Conservation (phyloP, 1,284 basidiomycete genomes). For the Cryptococcus sp. region DNA sequence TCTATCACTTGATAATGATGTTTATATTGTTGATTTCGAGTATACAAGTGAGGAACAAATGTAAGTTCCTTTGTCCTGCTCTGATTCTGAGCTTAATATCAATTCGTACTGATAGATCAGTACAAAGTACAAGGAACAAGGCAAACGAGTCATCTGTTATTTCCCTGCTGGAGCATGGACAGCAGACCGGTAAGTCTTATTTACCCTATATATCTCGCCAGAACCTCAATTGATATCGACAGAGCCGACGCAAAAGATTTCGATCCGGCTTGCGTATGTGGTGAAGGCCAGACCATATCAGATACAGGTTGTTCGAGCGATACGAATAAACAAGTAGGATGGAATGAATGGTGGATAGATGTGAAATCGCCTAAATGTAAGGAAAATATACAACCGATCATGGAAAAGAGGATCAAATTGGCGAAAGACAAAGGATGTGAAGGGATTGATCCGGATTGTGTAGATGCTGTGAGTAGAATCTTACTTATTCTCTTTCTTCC, state of each 20-base stretch:
- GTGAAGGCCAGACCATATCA: conserved; percentile 6
- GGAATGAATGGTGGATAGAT: conserved; percentile 40
- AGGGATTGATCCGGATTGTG: conserved; percentile 44
- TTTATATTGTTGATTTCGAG: conserved; percentile 24
- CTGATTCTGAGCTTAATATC: too few relatives aligned
- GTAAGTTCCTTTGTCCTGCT: conserved; percentile 4
- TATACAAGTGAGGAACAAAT: conserved; percentile 12
- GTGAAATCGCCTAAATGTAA: conserved; percentile 20
- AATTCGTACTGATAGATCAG: conserved; percentile 1
- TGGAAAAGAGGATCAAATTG: conserved; percentile 26
- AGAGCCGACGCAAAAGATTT: conserved; percentile 19
- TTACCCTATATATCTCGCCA: background rate
- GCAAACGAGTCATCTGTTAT: conserved; percentile 45
- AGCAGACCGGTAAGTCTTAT: conserved; percentile 12
- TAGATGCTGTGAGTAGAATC: conserved; percentile 24
- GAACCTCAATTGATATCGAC: background rate
- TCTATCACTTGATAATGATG: conserved; percentile 11
- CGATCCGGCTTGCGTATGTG: conserved; percentile 27
- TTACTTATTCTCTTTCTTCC: too few relatives aligned
- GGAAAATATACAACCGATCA: conserved; percentile 19
- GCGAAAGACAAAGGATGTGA: conserved; percentile 41
- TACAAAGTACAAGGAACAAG: conserved; percentile 16
- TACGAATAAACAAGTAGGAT: conserved; percentile 28
- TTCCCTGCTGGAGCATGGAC: conserved; percentile 42
- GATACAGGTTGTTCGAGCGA: conserved; percentile 7